Percentiles rank a stretch among this genome's conserved stretches.
These are phyloP conservation scores for Auricularia sp. DNA, from an alignment of 768 basidiomycete species.

Conservation along the genomic window DNA sequence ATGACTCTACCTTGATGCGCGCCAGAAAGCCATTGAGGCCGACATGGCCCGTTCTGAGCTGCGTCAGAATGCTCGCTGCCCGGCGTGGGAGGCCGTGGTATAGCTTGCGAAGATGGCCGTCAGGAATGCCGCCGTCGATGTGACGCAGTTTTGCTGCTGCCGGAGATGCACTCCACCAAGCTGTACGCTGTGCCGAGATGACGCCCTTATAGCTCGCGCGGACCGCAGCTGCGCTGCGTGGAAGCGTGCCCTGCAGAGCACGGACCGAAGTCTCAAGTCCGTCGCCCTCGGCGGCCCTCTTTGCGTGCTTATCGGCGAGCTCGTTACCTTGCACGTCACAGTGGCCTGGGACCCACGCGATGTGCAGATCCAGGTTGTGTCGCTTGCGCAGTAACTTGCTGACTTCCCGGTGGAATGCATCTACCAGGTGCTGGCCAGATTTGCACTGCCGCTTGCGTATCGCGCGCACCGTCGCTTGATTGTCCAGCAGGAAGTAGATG, in stretches of 20 bases:
- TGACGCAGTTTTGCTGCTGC: background rate
- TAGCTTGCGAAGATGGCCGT: background rate
- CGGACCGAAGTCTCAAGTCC: background rate
- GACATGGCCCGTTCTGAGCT: conserved; percentile 9
- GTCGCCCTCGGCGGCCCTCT: background rate
- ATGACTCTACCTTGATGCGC: background rate
- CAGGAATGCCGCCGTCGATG: background rate
- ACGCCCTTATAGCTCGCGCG: background rate
- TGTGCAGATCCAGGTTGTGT: background rate
- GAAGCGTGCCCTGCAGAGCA: background rate
- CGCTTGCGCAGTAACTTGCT: background rate
- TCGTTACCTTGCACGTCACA: background rate
- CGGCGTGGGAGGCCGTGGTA: background rate
- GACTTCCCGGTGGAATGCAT: background rate
- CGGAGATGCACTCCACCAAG: background rate
- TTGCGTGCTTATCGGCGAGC: background rate
- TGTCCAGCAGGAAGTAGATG: background rate
- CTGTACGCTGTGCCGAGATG: background rate
- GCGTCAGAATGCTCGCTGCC: conserved; percentile 2
- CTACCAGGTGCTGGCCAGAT: background rate
- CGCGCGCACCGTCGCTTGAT: background rate
- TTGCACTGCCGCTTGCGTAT: background rate
- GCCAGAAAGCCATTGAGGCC: conserved; percentile 7
- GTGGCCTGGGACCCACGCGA: background rate
- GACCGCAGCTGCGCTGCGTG: background rate